Conservation (phyloP, 805 yeast genomes). For the Pichia eremophila region DNA sequence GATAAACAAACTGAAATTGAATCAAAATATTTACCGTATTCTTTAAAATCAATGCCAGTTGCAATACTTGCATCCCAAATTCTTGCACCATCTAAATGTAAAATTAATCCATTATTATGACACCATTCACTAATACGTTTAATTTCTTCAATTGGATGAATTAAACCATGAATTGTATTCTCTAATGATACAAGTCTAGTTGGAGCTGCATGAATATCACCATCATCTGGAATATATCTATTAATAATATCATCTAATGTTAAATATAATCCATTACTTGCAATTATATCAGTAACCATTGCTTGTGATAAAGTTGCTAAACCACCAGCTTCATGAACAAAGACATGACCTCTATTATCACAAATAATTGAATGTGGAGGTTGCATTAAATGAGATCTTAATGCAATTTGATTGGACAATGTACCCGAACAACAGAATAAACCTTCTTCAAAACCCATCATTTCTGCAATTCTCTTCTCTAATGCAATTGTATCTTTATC, state of each 20-base stretch:
- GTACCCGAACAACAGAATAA: conserved; percentile 85
- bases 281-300: conserved; percentile 77
- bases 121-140: conserved; percentile 64
- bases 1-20: conserved; percentile 86
- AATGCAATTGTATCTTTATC: conserved; percentile 60
- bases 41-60: conserved; percentile 55
- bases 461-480: conserved; percentile 51
- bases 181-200: conserved; percentile 78
- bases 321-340: conserved; percentile 83
- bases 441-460: conserved; percentile 77
- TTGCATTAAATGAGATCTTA: conserved; percentile 64
- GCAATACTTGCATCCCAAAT: conserved; percentile 83
- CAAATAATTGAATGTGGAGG: conserved; percentile 85
- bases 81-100: conserved; percentile 95
- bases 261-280: conserved; percentile 64
- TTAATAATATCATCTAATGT: conserved; percentile 71
- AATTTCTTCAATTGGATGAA: conserved; percentile 75
- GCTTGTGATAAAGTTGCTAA: conserved; percentile 84
- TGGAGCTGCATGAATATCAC: conserved; percentile 83
- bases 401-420: conserved; percentile 77
- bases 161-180: conserved; percentile 78
- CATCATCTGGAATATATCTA: conserved; percentile 59
- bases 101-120: conserved; percentile 40
- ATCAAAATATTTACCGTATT: conserved; percentile 72
- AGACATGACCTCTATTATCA: conserved; percentile 81